These are phyloP conservation scores for Camillea tinctor DNA, from an alignment of 2,329 filamentous ascomycete species.

Conservation along the genomic window DNA sequence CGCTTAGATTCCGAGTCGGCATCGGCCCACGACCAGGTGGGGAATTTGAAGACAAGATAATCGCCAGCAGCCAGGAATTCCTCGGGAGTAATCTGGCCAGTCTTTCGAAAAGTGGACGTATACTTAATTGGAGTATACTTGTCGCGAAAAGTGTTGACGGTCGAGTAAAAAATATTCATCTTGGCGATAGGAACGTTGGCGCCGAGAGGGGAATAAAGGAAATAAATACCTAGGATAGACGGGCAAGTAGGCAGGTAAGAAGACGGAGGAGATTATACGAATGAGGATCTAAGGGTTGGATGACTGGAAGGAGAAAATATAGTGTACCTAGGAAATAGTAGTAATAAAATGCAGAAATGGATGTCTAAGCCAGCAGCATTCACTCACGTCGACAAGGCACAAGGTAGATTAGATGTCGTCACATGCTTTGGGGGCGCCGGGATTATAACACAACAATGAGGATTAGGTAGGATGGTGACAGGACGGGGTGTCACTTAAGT, in stretches of 20 bases:
- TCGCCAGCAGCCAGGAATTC: conserved; percentile 96
- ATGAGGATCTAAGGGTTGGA: background rate
- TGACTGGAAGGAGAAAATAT: no score
- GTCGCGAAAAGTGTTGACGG: conserved; percentile 88
- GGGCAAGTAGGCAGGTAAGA: background rate
- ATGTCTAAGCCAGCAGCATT: conserved; percentile 5
- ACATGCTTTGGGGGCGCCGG: conserved; percentile 15
- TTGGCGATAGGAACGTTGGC: conserved; percentile 18
- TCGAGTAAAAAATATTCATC: conserved; percentile 92
- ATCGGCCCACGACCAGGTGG: conserved; percentile 95
- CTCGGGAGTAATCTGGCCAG: conserved; percentile 93
- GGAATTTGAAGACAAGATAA: conserved; percentile 98
- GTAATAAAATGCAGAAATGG: background rate
- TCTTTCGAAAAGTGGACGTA: conserved; percentile 89
- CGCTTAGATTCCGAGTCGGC: conserved; percentile 79
- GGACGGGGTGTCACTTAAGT: background rate
- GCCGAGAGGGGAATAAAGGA: background rate
- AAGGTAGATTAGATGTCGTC: conserved; percentile 14
- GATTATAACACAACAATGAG: background rate
- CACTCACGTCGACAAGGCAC: conserved; percentile 20
- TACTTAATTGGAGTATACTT: conserved; percentile 85
- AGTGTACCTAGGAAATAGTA: background rate
- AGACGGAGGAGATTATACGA: background rate
- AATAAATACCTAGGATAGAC: background rate
- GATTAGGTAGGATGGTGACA: background rate